Evolutionary conservation across 306 rosid species (phyloP), one percentile per base, ranked within the genome.

Genomic region (Medicago arabica): DNA sequence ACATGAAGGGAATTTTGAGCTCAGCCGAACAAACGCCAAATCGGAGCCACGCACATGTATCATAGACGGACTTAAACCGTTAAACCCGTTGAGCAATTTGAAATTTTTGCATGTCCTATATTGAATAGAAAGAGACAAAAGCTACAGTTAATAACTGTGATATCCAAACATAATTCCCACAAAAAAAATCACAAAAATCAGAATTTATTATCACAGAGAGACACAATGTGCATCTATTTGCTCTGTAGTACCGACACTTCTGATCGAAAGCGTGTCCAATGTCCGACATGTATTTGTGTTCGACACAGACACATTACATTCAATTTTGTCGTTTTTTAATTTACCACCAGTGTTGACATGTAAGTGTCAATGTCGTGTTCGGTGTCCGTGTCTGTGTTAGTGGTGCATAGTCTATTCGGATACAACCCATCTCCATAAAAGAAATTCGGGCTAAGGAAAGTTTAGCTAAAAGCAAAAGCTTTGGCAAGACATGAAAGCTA

Each of bases 81-180:
- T 77, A 59, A 85, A 50, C 49, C 78, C 76, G 47, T 58, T 81
- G 21, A 81, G 49, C 81, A 81, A 50, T 70, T 78, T 78, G 79
- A 75, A 65, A 36, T 66, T 49, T 34, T 43, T 66, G 59, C 67
- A 31, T 41, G 39, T 28, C 64, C 85, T 81, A 9, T 69, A 74
- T 49, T 49, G 15, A 63, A 69, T 54, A 69, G 17, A 61, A 47
- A 51, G 60, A 46, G 13, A 61, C 18, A 53, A 41, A 49, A 36
- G 43, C 23, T 62, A 47, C 58, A 51, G 28, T 43, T 4, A 78
- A 54, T 58, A 51, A 28, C 4, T 66, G 8, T 47, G 23, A 38
- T 14, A 55, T 69, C 71, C 21, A 83, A 23, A 18, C 13, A 44
- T 4, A 44, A 41, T 1, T 58, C 8, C 14, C 3, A 23, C 9